Percentiles rank a stretch among this genome's conserved stretches.
Evolutionary conservation across 345 rosid genomes (phyloP).

Genomic region (Trapa bicornis): DNA sequence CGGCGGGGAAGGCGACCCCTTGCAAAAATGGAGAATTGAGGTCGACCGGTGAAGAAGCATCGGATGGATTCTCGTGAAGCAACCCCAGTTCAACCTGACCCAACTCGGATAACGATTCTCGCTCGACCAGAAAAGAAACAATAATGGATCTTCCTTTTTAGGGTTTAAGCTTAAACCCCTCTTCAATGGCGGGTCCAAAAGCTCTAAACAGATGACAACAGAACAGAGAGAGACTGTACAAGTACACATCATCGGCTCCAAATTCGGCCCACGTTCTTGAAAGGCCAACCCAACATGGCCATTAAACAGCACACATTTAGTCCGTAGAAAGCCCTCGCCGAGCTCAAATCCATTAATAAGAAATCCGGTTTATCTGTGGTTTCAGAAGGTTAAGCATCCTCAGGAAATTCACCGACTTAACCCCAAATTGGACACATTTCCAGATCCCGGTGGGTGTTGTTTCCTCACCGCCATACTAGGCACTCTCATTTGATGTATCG

Average conservation of each 20-base stretch:
- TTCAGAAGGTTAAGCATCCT: neutral
- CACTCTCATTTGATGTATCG: neutral
- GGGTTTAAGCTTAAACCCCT: slow-evolving; percentile 10
- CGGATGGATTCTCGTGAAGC: neutral
- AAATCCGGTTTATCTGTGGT: too few relatives aligned
- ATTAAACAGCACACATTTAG: neutral
- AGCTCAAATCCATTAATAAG: too few relatives aligned
- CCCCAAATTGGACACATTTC: neutral
- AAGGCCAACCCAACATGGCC: neutral
- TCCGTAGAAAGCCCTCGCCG: neutral
- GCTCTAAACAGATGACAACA: neutral
- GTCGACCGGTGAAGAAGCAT: slow-evolving; percentile 10
- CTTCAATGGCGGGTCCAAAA: neutral
- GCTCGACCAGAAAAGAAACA: neutral
- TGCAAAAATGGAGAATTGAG: slow-evolving; percentile 9
- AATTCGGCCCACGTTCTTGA: neutral
- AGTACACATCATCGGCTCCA: neutral
- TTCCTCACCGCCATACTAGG: neutral
- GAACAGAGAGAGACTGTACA: neutral
- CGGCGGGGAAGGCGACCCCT: slow-evolving; percentile 3
- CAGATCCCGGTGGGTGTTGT: neutral
- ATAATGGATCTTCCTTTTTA: neutral
- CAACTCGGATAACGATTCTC: neutral
- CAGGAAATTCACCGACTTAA: slow-evolving; percentile 1
- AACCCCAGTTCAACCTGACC: neutral